Conservation (phyloP, 2,329 filamentous ascomycete species). For the Exophiala sp. region DNA sequence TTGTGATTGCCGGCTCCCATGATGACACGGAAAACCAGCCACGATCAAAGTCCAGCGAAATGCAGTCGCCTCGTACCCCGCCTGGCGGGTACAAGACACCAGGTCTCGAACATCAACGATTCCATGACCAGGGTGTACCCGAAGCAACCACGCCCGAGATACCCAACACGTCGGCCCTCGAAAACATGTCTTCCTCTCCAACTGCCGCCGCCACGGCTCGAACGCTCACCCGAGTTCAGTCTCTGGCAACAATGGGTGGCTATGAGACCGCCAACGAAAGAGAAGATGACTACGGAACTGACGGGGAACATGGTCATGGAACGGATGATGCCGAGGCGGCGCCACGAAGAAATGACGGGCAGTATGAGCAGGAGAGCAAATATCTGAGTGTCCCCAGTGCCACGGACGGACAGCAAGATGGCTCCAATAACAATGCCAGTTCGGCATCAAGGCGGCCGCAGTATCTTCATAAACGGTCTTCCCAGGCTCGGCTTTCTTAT, state of each 20-base stretch:
- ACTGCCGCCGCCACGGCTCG: slow-evolving; percentile 41
- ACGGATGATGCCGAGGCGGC: slow-evolving; percentile 24
- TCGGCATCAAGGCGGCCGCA: slow-evolving; percentile 44
- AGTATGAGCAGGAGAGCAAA: slow-evolving; percentile 3
- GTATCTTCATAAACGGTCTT: slow-evolving; percentile 51
- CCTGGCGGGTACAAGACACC: slow-evolving; percentile 31
- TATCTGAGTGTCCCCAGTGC: slow-evolving; percentile 13
- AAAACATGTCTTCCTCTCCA: slow-evolving; percentile 42
- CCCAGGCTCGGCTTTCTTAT: slow-evolving; percentile 53
- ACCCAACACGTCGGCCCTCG: slow-evolving; percentile 37
- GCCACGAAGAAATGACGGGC: slow-evolving; percentile 11
- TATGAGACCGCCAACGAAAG: slow-evolving; percentile 30
- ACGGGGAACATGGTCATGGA: not conserved
- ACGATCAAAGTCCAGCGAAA: not conserved
- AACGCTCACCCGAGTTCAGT: slow-evolving; percentile 38
- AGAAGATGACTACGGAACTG: slow-evolving; percentile 7
- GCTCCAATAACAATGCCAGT: slow-evolving; percentile 1
- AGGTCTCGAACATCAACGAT: slow-evolving; percentile 26
- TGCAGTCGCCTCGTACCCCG: slow-evolving; percentile 28
- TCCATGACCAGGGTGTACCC: slow-evolving; percentile 18
- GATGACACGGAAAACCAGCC: slow-evolving; percentile 13
- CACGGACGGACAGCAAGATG: slow-evolving; percentile 15
- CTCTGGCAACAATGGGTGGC: slow-evolving; percentile 30
- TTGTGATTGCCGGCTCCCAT: slow-evolving; percentile 11
- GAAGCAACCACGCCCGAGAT: slow-evolving; percentile 25